Evolutionary conservation across 2,329 filamentous ascomycete species (phyloP).

Genomic region (Stachybotrys elegans): DNA sequence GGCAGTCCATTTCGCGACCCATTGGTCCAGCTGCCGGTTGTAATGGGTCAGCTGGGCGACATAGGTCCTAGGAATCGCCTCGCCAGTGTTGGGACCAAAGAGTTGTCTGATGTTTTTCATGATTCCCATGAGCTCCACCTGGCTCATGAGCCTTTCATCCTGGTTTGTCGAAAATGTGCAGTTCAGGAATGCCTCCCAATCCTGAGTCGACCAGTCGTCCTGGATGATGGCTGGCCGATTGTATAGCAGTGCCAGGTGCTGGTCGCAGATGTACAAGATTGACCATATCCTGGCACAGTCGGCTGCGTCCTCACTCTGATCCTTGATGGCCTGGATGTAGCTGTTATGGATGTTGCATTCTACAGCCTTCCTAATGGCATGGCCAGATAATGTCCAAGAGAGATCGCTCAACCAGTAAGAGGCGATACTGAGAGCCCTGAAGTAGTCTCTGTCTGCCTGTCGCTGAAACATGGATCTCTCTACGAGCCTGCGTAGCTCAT

Average conservation of each 20-base stretch:
- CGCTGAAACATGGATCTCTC: constrained; percentile 35
- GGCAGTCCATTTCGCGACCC: constrained; percentile 29
- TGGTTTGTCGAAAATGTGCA: constrained; percentile 45
- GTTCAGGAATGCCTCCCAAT: constrained; percentile 51
- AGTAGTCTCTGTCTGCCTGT: constrained; percentile 38
- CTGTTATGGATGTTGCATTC: constrained; percentile 40
- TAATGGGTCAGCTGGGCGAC: constrained; percentile 37
- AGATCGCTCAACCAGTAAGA: constrained; percentile 60
- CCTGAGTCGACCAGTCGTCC: constrained; percentile 52
- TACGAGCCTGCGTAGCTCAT: constrained; percentile 50
- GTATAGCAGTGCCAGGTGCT: constrained; percentile 57
- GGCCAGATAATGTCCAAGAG: constrained; percentile 57
- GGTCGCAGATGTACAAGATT: constrained; percentile 55
- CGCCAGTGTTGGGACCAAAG: constrained; percentile 51
- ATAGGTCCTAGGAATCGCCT: constrained; percentile 44
- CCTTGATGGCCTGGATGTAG: constrained; percentile 32
- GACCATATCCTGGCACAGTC: constrained; percentile 58
- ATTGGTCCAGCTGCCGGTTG: constrained; percentile 29
- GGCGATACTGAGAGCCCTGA: constrained; percentile 55
- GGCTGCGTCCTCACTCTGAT: constrained; percentile 35
- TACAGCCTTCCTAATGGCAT: constrained; percentile 43
- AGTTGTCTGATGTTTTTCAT: constrained; percentile 47
- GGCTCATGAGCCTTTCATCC: constrained; percentile 52
- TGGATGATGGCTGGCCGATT: constrained; percentile 53
- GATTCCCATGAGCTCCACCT: constrained; percentile 54